Evolutionary conservation across 768 basidiomycete species (phyloP), one percentile per base, ranked within the genome.

Genomic region (Boletus rufocinnamomeus): DNA sequence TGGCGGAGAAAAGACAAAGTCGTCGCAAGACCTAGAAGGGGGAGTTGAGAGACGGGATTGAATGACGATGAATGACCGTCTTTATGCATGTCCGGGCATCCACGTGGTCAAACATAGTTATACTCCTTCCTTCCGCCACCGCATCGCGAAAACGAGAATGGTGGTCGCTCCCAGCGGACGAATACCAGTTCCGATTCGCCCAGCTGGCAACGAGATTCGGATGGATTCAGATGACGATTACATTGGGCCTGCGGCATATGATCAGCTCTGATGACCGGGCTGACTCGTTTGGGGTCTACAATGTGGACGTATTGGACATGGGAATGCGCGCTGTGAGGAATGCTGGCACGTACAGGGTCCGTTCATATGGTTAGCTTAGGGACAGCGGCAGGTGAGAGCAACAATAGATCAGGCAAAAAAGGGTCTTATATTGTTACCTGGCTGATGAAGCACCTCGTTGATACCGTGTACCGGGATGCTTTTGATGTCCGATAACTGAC

Each of bases 141-240:
- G 43, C 4, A 54, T 44, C 58, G 51, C 56, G 46, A 25, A 44
- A 55, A 55, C n/a, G 34, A 34, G 28, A 43, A 27, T 6, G 34
- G 46, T 17, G 17, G 44, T 49, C 13, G 35, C 49, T 27, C 21
- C 23, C 14, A 35, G 23, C 40, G 32, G 35, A 56, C 30, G 34
- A 43, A n/a, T 16, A 32, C 61, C 34, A 6, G 38, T 44, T 65
- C 52, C 49, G 62, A 66, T 66, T 65, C 63, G 55, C 66, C 58
- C 47, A 47, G 54, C 43, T 51, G 55, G 47, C 45, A 61, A 40
- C 43, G 32, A 13, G 30, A 53, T 41, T 34, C 19, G 38, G 38
- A 9, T 41, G 38, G 50, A 19, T 21, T 48, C 40, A 21, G 51
- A 56, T 50, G 30, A 46, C 30, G 49, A 55, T 41, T 1, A 28